Evolutionary conservation across 108 stramenopile genomes (phyloP), one percentile per base, ranked within the genome.

Genomic region (Cyclotella baltica): DNA sequence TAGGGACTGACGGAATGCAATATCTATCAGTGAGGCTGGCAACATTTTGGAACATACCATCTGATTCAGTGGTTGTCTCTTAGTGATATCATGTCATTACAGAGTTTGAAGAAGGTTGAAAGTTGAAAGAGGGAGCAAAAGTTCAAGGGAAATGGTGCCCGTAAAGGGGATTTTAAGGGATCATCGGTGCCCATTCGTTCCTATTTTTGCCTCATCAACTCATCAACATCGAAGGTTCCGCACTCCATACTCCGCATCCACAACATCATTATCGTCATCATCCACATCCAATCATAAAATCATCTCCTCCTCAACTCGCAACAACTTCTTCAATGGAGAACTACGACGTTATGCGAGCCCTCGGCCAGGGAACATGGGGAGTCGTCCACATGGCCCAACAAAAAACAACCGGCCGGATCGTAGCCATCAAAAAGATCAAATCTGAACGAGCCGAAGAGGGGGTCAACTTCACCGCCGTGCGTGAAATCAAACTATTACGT

Each of bases 341-440:
- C 58, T 96, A 93, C 82, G 89, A 88, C 70, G 87, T 92, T 9
- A 86, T 91, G 55, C 89, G 87, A 58, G 90, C 90, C 15, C 88
- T 97, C 33, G 95, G 96, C 25, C 87, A 92, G 59, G 96, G 96
- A 62, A 96, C 96, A 72, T 97, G 96, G 96, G 96, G 96, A 80
- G 94, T 97, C 29, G 96, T 97, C 27, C 90, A 90, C 76, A 77
- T 84, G 84, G 93, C 95, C 30, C 92, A 95, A 79, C 96, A 96
- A 75, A 94, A 90, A 64, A 73, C 73, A 11, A 95, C 94, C 0
- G 93, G 91, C 27, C 91, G 93, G 2, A 76, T 88, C 37, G 96
- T 97, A 20, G 96, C 96, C 51, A 84, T 97, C 46, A 97, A 97
- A 66, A 96, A 93, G 71, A 96, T 97, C 89, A 97, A 96, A 72